These are phyloP conservation scores for Entomophthora muscae DNA, from an alignment of 371 early-diverging fungal genomes.

Conservation along the genomic window DNA sequence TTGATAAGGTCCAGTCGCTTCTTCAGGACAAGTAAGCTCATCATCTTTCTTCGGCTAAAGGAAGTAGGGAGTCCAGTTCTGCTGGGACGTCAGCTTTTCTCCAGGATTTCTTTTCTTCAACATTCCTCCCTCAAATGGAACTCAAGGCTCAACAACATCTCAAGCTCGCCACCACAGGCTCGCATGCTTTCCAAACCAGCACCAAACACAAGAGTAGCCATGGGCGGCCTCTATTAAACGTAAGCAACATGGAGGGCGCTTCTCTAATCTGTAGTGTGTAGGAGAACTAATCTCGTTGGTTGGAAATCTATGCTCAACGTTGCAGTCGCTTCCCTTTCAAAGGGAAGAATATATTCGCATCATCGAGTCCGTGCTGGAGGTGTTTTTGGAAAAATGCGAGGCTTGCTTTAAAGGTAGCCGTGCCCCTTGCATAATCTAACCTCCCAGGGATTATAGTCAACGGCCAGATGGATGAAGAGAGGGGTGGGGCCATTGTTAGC, in stretches of 20 bases:
- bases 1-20: slow-evolving; percentile 30
- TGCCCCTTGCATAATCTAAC: not conserved
- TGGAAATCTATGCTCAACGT: not conserved
- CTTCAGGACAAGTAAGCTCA: slow-evolving; percentile 27
- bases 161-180: slow-evolving; percentile 36
- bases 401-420: slow-evolving; percentile 4
- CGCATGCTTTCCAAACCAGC: slow-evolving; percentile 32
- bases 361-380: not conserved
- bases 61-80: not conserved
- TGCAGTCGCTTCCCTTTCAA: slow-evolving; percentile 2
- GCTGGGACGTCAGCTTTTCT: slow-evolving; percentile 44
- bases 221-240: not conserved
- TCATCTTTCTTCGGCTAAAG: slow-evolving; percentile 19
- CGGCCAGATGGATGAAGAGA: not conserved
- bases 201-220: slow-evolving; percentile 15
- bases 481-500: not conserved
- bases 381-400: slow-evolving; percentile 1
- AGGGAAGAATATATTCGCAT: not conserved
- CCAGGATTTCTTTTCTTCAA: slow-evolving; percentile 57
- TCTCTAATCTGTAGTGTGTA: slow-evolving; percentile 2
- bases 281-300: not conserved
- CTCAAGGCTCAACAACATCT: slow-evolving; percentile 46
- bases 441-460: not conserved
- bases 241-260: not conserved
- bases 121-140: slow-evolving; percentile 56